A percentile compares a stretch with the other conserved stretches of the same genome.
These are phyloP conservation scores for Aspergillus niger DNA, from an alignment of 2,329 filamentous ascomycete genomes.

Conservation along the genomic window DNA sequence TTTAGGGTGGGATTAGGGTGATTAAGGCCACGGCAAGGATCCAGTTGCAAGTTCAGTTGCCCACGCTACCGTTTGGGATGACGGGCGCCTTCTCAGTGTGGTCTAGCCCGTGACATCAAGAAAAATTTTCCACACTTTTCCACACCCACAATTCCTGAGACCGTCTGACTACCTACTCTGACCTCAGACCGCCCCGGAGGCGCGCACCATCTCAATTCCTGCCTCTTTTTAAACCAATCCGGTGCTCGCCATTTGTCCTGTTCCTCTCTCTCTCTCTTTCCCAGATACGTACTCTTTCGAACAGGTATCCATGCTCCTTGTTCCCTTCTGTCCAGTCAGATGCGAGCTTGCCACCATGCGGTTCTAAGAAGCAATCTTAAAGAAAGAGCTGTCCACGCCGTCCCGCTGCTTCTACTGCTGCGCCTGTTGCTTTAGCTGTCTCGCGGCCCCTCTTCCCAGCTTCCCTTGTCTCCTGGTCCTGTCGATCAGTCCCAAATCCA, in stretches of 20 bases:
- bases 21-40: conserved; percentile 2
- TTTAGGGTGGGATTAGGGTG: background rate
- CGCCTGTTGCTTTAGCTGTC: conserved; percentile 6
- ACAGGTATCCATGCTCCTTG: conserved; percentile 15
- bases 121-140: conserved; percentile 18
- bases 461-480: background rate
- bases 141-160: conserved; percentile 8
- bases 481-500: conserved; percentile 4
- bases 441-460: conserved; percentile 3
- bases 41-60: background rate
- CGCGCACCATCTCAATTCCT: conserved; percentile 4
- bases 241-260: background rate
- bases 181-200: conserved; percentile 22
- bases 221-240: conserved; percentile 6
- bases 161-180: background rate
- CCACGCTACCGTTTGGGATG: conserved; percentile 7
- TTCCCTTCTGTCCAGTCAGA: conserved; percentile 24
- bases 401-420: conserved; percentile 15
- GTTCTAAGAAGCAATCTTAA: conserved; percentile 21
- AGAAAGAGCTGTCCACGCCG: conserved; percentile 16
- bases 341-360: conserved; percentile 24
- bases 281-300: conserved; percentile 4
- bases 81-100: background rate
- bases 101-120: conserved; percentile 14
- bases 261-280: conserved; percentile 10